phyloP scores from a whole-genome alignment of 495 filamentous ascomycete genomes.

The Collariella sp. region DNA sequence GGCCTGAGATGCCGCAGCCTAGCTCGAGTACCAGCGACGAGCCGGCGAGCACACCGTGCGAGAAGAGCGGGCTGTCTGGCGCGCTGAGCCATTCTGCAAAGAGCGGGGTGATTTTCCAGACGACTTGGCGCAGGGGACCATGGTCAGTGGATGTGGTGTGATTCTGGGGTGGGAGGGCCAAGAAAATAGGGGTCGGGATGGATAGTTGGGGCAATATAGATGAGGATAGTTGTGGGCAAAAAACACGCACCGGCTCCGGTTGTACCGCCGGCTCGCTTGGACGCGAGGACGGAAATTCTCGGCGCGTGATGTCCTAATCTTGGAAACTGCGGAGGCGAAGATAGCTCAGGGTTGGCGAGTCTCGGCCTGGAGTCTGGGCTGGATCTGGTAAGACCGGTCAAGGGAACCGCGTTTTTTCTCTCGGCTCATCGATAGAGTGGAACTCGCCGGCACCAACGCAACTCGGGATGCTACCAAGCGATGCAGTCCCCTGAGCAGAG shows the following conservation, averaged over 20 bases:
- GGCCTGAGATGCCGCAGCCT: slow-evolving; percentile 75
- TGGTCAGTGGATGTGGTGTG: not conserved
- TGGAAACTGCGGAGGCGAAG: slow-evolving; percentile 11
- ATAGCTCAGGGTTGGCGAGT: slow-evolving; percentile 1
- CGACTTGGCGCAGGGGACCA: slow-evolving; percentile 35
- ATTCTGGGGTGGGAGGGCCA: not conserved
- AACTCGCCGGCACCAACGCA: not conserved
- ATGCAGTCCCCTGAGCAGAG: no score
- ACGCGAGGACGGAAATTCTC: slow-evolving; percentile 53
- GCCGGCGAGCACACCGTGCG: slow-evolving; percentile 42
- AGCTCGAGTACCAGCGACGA: slow-evolving; percentile 65
- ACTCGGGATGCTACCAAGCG: not conserved
- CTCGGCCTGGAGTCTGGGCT: slow-evolving; percentile 6
- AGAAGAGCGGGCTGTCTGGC: slow-evolving; percentile 56
- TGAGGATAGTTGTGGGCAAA: not conserved
- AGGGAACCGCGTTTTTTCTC: not conserved
- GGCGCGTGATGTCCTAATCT: slow-evolving; percentile 1
- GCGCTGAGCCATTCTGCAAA: slow-evolving; percentile 74
- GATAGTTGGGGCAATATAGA: not conserved
- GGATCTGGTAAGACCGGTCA: not conserved
- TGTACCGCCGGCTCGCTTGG: slow-evolving; percentile 70
- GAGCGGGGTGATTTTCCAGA: slow-evolving; percentile 87
- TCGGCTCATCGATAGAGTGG: not conserved
- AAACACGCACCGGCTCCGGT: slow-evolving; percentile 69
- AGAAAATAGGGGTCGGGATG: not conserved